These are phyloP conservation scores for Fonsecaea nubica DNA, from an alignment of 2,329 filamentous ascomycete genomes.

Conservation along the genomic window DNA sequence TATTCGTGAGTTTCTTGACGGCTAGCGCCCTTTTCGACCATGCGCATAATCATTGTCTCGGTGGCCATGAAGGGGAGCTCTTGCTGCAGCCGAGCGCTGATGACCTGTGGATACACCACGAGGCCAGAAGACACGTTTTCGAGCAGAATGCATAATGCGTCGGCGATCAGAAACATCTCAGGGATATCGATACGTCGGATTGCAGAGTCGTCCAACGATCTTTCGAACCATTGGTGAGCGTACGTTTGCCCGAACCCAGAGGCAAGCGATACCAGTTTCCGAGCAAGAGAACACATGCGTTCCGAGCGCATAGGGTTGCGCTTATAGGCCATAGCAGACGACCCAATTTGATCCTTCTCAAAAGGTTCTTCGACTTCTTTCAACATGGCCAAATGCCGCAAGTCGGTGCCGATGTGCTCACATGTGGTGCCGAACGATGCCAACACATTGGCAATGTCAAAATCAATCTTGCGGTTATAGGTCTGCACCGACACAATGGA, in stretches of 20 bases:
- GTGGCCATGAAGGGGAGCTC: constrained; percentile 90
- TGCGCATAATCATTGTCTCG: constrained; percentile 76
- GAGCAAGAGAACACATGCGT: constrained; percentile 65
- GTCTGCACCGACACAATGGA: constrained; percentile 73
- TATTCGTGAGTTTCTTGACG: constrained; percentile 86
- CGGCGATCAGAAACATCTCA: constrained; percentile 71
- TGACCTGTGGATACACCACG: constrained; percentile 79
- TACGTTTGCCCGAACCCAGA: constrained; percentile 70
- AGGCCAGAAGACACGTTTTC: constrained; percentile 73
- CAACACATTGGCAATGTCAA: constrained; percentile 80
- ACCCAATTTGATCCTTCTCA: constrained; percentile 78
- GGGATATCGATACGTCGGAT: constrained; percentile 64
- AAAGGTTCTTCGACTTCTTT: constrained; percentile 90
- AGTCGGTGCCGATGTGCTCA: constrained; percentile 75
- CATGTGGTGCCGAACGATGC: constrained; percentile 79
- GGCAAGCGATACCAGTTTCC: constrained; percentile 61
- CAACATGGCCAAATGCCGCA: constrained; percentile 73
- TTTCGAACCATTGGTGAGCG: constrained; percentile 76
- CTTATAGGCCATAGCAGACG: constrained; percentile 72
- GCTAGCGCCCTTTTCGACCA: constrained; percentile 72
- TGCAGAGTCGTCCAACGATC: constrained; percentile 63
- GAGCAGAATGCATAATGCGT: constrained; percentile 69
- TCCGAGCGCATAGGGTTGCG: constrained; percentile 65
- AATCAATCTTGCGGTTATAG: constrained; percentile 82
- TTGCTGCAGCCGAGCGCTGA: constrained; percentile 70